A percentile compares a stretch with the other conserved stretches of the same genome.
Evolutionary conservation across 257 asterid genomes (phyloP).

Genomic region (Solanum pennellii): DNA sequence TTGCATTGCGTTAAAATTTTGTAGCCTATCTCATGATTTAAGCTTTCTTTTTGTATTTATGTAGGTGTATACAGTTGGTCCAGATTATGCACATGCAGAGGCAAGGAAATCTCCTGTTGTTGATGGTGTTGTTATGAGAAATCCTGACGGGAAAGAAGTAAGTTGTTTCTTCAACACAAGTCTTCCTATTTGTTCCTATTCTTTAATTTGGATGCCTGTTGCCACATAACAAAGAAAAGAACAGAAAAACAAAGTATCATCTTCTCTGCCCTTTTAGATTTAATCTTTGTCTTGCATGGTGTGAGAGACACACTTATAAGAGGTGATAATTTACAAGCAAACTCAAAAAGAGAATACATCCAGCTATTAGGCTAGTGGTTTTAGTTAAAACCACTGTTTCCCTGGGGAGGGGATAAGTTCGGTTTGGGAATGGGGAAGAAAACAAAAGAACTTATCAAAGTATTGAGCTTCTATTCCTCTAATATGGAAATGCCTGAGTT

Average conservation of each 20-base stretch:
- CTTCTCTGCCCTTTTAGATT: neutral
- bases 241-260: neutral
- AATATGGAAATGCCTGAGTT: neutral
- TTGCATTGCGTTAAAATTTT: neutral
- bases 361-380: neutral
- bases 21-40: neutral
- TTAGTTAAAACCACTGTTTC: neutral
- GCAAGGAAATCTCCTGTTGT: slow-evolving; percentile 99
- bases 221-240: neutral
- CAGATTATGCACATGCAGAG: slow-evolving; percentile 98
- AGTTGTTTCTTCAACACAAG: slow-evolving; percentile 9
- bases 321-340: neutral
- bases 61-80: slow-evolving; percentile 95
- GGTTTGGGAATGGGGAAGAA: neutral
- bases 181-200: neutral
- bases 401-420: neutral
- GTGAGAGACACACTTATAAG: neutral
- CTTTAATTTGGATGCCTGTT: neutral
- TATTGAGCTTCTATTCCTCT: neutral
- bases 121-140: slow-evolving; percentile 99
- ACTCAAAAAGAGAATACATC: neutral
- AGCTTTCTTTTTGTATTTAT: neutral
- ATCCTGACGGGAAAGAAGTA: slow-evolving; percentile 97
- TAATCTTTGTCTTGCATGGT: neutral
- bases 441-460: neutral